Conservation (phyloP, 1,139 yeast genomes). For the Meyerozyma athensensis region DNA sequence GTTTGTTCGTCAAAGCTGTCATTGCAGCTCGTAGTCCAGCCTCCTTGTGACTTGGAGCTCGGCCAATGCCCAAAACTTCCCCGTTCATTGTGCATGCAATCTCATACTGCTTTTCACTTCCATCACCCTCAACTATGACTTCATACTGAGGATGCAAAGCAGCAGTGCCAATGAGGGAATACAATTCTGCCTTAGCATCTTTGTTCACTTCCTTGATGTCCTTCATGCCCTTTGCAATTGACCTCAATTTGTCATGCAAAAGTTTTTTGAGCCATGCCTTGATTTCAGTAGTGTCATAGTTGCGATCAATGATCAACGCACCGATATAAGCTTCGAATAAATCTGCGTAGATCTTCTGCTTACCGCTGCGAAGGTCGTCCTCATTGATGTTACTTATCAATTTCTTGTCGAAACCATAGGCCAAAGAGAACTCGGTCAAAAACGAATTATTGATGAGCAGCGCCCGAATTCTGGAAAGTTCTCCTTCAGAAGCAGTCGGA, state of each 20-base stretch:
- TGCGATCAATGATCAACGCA: constrained; percentile 63
- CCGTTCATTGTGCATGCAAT: constrained; percentile 52
- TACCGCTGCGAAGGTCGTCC: constrained; percentile 36
- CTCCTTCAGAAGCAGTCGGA: constrained; percentile 78
- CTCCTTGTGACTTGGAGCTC: constrained; percentile 55
- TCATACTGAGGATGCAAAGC: constrained; percentile 61
- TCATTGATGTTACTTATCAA: constrained; percentile 47
- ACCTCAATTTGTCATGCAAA: constrained; percentile 28
- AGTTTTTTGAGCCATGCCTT: constrained; percentile 58
- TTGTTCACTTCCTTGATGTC: constrained; percentile 26
- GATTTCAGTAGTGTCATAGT: constrained; percentile 43
- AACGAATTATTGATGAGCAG: constrained; percentile 70
- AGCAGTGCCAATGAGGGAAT: constrained; percentile 76
- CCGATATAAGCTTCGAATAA: constrained; percentile 90
- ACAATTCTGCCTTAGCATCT: constrained; percentile 73
- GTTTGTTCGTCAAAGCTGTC: constrained; percentile 57
- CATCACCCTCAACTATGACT: constrained; percentile 27
- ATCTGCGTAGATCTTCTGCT: constrained; percentile 63
- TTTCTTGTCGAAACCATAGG: constrained; percentile 64
- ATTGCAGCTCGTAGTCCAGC: constrained; percentile 74
- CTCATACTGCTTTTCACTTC: constrained; percentile 44
- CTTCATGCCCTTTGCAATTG: constrained; percentile 1
- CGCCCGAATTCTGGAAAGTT: constrained; percentile 66
- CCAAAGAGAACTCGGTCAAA: constrained; percentile 63
- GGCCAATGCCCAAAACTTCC: constrained; percentile 50